A percentile compares a stretch with the other conserved stretches of the same genome.
These are phyloP conservation scores for Scopulariopsis brevicaulis DNA, from an alignment of 2,329 filamentous ascomycete species.

Conservation along the genomic window DNA sequence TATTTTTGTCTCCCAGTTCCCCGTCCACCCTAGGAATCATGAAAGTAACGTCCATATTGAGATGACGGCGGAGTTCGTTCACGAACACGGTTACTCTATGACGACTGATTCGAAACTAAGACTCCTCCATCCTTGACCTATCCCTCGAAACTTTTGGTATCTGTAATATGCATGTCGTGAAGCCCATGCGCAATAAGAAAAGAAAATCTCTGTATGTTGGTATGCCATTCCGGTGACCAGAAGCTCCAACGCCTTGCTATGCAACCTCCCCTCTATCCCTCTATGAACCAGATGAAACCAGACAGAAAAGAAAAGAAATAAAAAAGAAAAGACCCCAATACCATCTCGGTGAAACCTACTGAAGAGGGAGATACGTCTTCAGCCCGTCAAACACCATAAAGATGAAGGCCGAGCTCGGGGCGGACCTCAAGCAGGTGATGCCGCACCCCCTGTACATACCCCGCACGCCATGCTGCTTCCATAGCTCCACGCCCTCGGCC, in stretches of 20 bases:
- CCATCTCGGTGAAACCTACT: constrained; percentile 11
- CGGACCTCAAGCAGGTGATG: constrained; percentile 78
- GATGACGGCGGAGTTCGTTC: no score
- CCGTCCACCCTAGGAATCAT: no score
- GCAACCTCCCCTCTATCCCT: not conserved
- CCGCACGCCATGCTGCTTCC: constrained; percentile 68
- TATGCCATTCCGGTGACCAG: not conserved
- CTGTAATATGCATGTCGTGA: not conserved
- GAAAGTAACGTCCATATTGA: no score
- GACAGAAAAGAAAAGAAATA: not conserved
- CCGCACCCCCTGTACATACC: constrained; percentile 92
- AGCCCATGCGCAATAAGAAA: not conserved
- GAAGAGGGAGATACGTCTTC: constrained; percentile 53
- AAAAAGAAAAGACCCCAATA: not conserved
- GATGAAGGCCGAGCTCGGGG: constrained; percentile 95
- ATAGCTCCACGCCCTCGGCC: constrained; percentile 62
- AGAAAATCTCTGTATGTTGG: not conserved
- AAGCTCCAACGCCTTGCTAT: constrained; percentile 5
- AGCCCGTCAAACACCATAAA: constrained; percentile 91
- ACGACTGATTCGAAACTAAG: not conserved
- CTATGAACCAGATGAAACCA: not conserved
- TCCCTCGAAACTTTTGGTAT: not conserved
- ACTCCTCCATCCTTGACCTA: not conserved
- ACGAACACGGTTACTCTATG: not conserved
- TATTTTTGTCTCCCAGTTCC: no score